Evolutionary conservation across 164 flowering plant species (phyloP).

Genomic region (Houttuynia cordata): DNA sequence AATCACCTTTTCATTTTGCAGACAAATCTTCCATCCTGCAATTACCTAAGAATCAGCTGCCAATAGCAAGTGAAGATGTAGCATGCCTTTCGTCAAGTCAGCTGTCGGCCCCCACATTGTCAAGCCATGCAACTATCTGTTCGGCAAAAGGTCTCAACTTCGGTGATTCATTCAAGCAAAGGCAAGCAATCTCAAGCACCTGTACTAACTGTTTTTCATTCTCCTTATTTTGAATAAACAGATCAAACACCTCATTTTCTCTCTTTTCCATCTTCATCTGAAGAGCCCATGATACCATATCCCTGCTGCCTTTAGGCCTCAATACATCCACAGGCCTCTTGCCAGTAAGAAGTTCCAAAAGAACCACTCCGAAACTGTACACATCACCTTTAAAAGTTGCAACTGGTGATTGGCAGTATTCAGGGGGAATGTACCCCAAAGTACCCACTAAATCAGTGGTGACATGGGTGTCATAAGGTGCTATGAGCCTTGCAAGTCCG

Average conservation of each 20-base stretch:
- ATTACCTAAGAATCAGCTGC: too few species aligned
- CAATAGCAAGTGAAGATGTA: too few species aligned
- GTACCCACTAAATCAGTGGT: constrained; percentile 82
- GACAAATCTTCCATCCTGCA: too few species aligned
- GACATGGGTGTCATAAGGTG: constrained; percentile 64
- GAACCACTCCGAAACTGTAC: constrained; percentile 81
- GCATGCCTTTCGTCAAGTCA: not conserved
- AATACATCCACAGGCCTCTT: constrained; percentile 77
- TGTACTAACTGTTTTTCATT: constrained; percentile 28
- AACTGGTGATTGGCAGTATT: constrained; percentile 55
- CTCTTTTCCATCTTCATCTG: constrained; percentile 53
- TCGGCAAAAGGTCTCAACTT: constrained; percentile 49
- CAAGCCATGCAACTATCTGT: constrained; percentile 61
- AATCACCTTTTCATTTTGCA: too few species aligned
- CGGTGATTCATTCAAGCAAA: constrained; percentile 49
- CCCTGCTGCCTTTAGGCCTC: constrained; percentile 45
- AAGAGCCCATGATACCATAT: constrained; percentile 64
- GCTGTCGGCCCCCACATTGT: constrained; percentile 19
- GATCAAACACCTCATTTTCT: constrained; percentile 53
- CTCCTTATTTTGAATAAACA: constrained; percentile 38
- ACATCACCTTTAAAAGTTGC: constrained; percentile 82
- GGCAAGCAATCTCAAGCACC: constrained; percentile 56
- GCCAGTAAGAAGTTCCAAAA: constrained; percentile 75
- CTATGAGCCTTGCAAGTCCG: constrained; percentile 71
- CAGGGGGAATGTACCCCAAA: constrained; percentile 82